A percentile compares a stretch with the other conserved stretches of the same genome.
phyloP scores from a whole-genome alignment of 1,139 yeast genomes.

The Pichia sp. region DNA sequence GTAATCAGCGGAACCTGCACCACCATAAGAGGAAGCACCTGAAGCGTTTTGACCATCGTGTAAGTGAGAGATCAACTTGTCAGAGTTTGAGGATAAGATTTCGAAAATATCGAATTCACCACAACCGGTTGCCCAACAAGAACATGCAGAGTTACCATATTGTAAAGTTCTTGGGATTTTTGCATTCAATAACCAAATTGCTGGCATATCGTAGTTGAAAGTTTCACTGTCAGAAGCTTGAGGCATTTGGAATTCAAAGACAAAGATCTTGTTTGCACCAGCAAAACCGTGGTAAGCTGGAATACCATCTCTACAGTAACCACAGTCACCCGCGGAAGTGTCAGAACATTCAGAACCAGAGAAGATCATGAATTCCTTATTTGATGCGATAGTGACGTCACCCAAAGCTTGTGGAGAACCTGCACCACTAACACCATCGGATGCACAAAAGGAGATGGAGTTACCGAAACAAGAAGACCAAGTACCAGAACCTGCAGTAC shows the following conservation, averaged over 20 bases:
- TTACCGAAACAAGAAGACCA: constrained; percentile 83
- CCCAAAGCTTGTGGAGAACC: constrained; percentile 52
- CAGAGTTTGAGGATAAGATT: constrained; percentile 64
- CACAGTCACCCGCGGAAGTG: constrained; percentile 58
- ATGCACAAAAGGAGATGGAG: constrained; percentile 73
- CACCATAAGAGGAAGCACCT: constrained; percentile 44
- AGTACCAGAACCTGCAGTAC: constrained; percentile 72
- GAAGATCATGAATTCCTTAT: constrained; percentile 73
- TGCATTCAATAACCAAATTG: constrained; percentile 92
- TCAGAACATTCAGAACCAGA: constrained; percentile 56
- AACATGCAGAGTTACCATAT: constrained; percentile 71
- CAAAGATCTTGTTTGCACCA: constrained; percentile 71
- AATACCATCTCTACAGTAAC: constrained; percentile 75
- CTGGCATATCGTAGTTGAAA: constrained; percentile 77
- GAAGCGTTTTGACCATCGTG: constrained; percentile 78
- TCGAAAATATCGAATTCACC: constrained; percentile 95
- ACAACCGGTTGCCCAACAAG: constrained; percentile 96
- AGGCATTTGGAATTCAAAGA: constrained; percentile 92
- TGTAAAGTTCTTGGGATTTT: constrained; percentile 91
- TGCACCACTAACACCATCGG: constrained; percentile 68
- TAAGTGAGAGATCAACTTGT: constrained; percentile 69
- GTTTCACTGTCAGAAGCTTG: constrained; percentile 44
- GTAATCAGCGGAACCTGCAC: constrained; percentile 87
- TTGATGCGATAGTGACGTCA: constrained; percentile 59
- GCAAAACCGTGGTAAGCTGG: constrained; percentile 93